A percentile compares a stretch with the other conserved stretches of the same genome.
Evolutionary conservation across 352 stramenopile genomes (phyloP).

Genomic region (Blastocystis sp.): DNA sequence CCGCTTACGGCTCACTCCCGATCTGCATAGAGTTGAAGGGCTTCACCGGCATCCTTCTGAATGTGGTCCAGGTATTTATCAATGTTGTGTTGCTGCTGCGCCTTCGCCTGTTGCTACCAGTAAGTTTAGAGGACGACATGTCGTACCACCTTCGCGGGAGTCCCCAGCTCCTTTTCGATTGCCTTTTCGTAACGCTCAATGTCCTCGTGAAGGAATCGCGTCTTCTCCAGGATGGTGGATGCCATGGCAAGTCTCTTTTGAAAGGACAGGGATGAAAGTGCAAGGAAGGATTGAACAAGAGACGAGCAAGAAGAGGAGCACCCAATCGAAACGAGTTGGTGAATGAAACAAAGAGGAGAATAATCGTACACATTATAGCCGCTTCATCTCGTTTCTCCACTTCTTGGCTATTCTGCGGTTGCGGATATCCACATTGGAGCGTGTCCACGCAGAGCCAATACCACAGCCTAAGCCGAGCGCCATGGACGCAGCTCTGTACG

Average conservation of each 20-base stretch:
- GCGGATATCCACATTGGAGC: conserved; percentile 43
- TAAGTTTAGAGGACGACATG: conserved; percentile 39
- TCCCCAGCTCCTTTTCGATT: conserved; percentile 77
- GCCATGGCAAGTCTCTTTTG: conserved; percentile 75
- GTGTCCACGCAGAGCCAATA: conserved; percentile 30
- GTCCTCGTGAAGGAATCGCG: conserved; percentile 79
- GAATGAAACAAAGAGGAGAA: not conserved
- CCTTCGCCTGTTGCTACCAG: conserved; percentile 77
- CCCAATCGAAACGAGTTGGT: conserved; percentile 24
- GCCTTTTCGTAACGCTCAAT: conserved; percentile 79
- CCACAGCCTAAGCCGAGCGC: conserved; percentile 37
- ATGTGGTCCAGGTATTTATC: conserved; percentile 79
- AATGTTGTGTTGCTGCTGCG: conserved; percentile 81
- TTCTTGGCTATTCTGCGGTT: conserved; percentile 52
- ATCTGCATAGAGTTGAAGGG: conserved; percentile 80
- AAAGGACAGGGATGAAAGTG: not conserved
- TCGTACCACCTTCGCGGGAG: conserved; percentile 80
- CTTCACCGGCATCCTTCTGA: conserved; percentile 76
- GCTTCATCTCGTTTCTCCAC: not conserved
- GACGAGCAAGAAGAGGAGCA: not conserved
- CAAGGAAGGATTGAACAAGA: too few species aligned
- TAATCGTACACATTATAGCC: not conserved
- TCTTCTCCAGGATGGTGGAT: conserved; percentile 81
- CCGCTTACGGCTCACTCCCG: conserved; percentile 73
- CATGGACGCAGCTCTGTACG: conserved; percentile 27